These are phyloP conservation scores for Cardiospermum halicacabum DNA, from an alignment of 345 rosid genomes.

Conservation along the genomic window DNA sequence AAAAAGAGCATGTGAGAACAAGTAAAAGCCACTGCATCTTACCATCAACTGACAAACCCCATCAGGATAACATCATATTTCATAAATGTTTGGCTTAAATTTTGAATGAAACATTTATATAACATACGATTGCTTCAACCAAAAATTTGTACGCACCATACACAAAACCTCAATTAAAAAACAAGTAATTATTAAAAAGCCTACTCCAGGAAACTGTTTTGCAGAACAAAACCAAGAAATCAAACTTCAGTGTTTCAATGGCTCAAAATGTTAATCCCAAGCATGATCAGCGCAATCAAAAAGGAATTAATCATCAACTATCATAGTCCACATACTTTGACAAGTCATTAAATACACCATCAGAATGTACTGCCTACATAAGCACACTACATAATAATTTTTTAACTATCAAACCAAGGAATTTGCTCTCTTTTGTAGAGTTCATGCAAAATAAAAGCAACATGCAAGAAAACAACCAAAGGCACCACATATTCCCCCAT, in stretches of 20 bases:
- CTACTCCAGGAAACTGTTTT: neutral
- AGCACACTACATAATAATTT: neutral
- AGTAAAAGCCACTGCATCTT: slow-evolving; percentile 8
- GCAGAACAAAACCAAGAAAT: neutral
- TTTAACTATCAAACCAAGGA: too few relatives aligned
- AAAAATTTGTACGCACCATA: too few relatives aligned
- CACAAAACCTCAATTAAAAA: neutral
- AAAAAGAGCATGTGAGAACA: slow-evolving; percentile 4
- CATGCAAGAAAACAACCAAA: too few relatives aligned
- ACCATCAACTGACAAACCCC: neutral
- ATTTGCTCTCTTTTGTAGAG: too few relatives aligned
- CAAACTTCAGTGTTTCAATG: neutral
- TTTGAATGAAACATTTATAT: neutral
- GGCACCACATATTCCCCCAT: too few relatives aligned
- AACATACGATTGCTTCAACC: too few relatives aligned
- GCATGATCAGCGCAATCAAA: neutral
- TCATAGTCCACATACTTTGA: neutral
- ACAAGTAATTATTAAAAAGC: too few relatives aligned
- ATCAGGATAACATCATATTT: neutral
- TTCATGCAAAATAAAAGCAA: too few relatives aligned
- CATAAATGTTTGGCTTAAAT: neutral
- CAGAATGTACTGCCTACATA: neutral
- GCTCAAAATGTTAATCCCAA: neutral
- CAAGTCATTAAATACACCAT: too few relatives aligned
- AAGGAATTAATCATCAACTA: neutral